Conservation (phyloP, 2,329 filamentous ascomycete species). For the Beauveria sp. region DNA sequence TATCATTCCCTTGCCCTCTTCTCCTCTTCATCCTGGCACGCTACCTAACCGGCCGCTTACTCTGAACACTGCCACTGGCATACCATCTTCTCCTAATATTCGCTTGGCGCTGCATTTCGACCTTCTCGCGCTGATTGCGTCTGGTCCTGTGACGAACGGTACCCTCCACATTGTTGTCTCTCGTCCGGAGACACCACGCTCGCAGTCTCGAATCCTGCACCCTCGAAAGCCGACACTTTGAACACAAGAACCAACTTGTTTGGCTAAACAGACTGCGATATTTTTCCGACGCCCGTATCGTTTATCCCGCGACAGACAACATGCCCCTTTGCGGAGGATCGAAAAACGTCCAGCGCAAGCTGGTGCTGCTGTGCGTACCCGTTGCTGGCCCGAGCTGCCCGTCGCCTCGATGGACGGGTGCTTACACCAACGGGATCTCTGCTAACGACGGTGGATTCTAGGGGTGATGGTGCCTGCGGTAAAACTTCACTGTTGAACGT, state of each 20-base stretch:
- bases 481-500: slow-evolving; percentile 97
- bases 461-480: slow-evolving; percentile 90
- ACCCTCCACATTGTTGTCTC: neutral
- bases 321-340: slow-evolving; percentile 55
- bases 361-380: slow-evolving; percentile 68
- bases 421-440: neutral
- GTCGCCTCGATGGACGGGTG: neutral
- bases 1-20: neutral
- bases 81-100: neutral
- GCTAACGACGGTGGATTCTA: slow-evolving; percentile 28
- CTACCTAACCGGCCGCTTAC: neutral
- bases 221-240: neutral
- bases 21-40: neutral
- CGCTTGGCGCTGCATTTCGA: neutral
- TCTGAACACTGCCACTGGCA: neutral
- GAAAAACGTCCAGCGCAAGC: slow-evolving; percentile 90
- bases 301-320: slow-evolving; percentile 1
- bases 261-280: neutral
- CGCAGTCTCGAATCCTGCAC: neutral
- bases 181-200: neutral
- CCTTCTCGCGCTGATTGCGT: neutral
- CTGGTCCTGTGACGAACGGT: neutral
- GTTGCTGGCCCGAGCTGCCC: neutral
- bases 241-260: neutral
- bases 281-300: neutral